A percentile compares a stretch with the other conserved stretches of the same genome.
Evolutionary conservation across 2,329 filamentous ascomycete species (phyloP).

Genomic region (Phyllosticta ampelicida): DNA sequence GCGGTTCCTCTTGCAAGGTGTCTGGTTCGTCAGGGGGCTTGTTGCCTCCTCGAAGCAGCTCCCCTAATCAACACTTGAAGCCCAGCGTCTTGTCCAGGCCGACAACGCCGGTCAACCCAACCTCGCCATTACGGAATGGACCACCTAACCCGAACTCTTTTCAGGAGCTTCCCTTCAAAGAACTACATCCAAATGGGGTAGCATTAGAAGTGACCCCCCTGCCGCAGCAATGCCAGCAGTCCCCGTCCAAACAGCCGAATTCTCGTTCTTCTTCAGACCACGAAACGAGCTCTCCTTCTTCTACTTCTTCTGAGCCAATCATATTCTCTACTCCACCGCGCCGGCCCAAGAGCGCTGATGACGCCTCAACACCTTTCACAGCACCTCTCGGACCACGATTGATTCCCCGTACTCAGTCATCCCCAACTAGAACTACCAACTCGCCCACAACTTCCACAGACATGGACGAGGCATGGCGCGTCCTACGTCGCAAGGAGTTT

Average conservation of each 20-base stretch:
- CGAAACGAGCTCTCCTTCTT: neutral
- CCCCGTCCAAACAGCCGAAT: neutral
- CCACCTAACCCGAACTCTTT: neutral
- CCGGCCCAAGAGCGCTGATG: neutral
- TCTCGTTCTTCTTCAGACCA: neutral
- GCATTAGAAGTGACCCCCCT: neutral
- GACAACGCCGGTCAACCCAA: neutral
- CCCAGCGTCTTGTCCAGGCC: neutral
- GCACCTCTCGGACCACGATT: neutral
- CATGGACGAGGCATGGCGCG: neutral
- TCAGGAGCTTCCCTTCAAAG: neutral
- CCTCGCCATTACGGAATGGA: neutral
- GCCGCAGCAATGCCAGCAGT: neutral
- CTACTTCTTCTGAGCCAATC: no score
- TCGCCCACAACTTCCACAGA: neutral
- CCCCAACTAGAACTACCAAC: neutral
- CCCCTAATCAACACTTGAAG: neutral
- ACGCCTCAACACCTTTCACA: neutral
- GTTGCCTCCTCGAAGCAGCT: neutral
- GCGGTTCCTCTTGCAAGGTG: neutral
- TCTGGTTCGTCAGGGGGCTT: neutral
- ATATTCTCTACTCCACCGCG: neutral
- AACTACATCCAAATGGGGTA: neutral
- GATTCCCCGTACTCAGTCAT: neutral
- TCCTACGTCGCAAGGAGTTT: neutral